These are phyloP conservation scores for Fistulinella prunicolor DNA, from an alignment of 768 basidiomycete genomes.

Conservation along the genomic window DNA sequence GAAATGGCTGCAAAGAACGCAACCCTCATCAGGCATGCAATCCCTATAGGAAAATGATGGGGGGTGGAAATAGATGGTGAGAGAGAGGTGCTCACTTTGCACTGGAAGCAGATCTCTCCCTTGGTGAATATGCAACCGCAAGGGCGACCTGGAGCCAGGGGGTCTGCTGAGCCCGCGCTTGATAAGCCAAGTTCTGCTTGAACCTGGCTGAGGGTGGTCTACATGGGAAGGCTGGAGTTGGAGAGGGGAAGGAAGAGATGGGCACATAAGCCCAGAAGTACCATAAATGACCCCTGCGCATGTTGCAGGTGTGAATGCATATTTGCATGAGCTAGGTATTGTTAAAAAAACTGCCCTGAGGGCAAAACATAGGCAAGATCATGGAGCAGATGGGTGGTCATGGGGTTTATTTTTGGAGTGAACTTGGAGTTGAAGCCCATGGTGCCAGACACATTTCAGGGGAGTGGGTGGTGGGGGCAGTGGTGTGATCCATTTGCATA, in stretches of 20 bases:
- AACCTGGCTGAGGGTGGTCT: slow-evolving; percentile 65
- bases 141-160: slow-evolving; percentile 62
- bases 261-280: slow-evolving; percentile 71
- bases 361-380: slow-evolving; percentile 69
- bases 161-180: slow-evolving; percentile 59
- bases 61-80: not conserved
- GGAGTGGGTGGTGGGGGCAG: too few relatives aligned
- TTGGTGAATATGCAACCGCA: slow-evolving; percentile 87
- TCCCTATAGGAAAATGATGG: slow-evolving; percentile 51
- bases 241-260: slow-evolving; percentile 70
- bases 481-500: too few relatives aligned
- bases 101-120: slow-evolving; percentile 90
- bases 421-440: slow-evolving; percentile 49
- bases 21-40: slow-evolving; percentile 86
- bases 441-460: slow-evolving; percentile 37
- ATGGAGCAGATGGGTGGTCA: slow-evolving; percentile 56
- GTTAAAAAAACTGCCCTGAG: too few relatives aligned
- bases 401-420: slow-evolving; percentile 51
- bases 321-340: slow-evolving; percentile 77
- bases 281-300: slow-evolving; percentile 80
- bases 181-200: slow-evolving; percentile 57
- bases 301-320: slow-evolving; percentile 67
- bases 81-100: slow-evolving; percentile 65
- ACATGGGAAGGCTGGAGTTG: slow-evolving; percentile 58
- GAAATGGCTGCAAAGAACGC: slow-evolving; percentile 85